These are phyloP conservation scores for Cutaneotrichosporon cavernicola DNA, from an alignment of 1,284 basidiomycete species.

Conservation along the genomic window DNA sequence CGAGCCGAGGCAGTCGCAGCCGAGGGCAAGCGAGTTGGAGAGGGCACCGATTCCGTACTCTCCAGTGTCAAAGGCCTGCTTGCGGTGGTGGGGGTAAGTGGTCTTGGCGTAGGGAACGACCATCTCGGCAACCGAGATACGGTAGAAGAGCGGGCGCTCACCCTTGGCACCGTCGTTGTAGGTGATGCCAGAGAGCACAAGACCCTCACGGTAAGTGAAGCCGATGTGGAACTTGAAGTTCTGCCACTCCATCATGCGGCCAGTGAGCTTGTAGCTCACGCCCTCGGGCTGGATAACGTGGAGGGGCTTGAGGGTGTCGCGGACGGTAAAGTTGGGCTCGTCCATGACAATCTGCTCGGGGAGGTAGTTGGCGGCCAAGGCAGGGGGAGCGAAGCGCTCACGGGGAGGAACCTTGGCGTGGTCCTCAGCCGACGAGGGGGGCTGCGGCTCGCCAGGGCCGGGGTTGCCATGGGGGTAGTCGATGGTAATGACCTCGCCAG, in stretches of 20 bases:
- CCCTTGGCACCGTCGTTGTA: conserved; percentile 49
- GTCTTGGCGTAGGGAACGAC: conserved; percentile 54
- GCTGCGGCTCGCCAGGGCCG: conserved; percentile 23
- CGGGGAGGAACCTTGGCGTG: conserved; percentile 33
- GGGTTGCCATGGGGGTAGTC: conserved; percentile 46
- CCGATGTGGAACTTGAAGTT: conserved; percentile 45
- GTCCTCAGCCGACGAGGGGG: conserved; percentile 36
- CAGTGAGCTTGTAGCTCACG: conserved; percentile 81
- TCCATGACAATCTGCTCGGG: conserved; percentile 51
- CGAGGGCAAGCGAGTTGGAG: conserved; percentile 53
- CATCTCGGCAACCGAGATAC: conserved; percentile 56
- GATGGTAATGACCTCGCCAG: conserved; percentile 52
- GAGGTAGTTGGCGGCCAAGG: conserved; percentile 52
- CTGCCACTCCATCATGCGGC: conserved; percentile 58
- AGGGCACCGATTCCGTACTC: conserved; percentile 54
- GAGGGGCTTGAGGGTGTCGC: conserved; percentile 78
- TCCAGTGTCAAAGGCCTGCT: conserved; percentile 56
- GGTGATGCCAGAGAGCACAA: conserved; percentile 48
- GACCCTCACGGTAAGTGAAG: conserved; percentile 47
- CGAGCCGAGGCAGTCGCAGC: conserved; percentile 57
- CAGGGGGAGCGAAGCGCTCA: conserved; percentile 53
- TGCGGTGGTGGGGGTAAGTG: conserved; percentile 51
- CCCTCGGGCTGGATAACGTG: conserved; percentile 87
- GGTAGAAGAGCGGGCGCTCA: conserved; percentile 52
- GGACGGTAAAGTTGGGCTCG: conserved; percentile 59